Base-by-base conservation (phyloP, 2,329 filamentous ascomycete species). In the Dothistroma septosporum region DNA sequence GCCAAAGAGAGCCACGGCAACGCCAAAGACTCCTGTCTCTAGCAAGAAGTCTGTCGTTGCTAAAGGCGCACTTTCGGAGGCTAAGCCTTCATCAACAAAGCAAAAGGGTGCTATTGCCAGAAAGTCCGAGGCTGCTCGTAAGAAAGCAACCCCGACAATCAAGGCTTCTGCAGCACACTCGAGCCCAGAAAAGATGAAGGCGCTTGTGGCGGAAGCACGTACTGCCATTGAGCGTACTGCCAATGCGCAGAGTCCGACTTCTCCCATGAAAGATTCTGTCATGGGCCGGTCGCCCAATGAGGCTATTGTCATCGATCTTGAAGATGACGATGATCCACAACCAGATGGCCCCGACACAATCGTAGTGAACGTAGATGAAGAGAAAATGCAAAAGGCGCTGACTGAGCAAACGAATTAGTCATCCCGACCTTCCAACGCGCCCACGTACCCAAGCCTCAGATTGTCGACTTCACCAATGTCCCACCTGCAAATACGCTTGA, bases 251-350 rank as follows among this genome's bases (percentile, higher is more conserved):
- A 44, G 57, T 66, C 61, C 63, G 68, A 59, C 68, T 68, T 66
- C 65, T 16, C 44, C 54, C 10, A 65, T 64, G 65, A 70, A 66
- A 61, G 62, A 68, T 53, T 53, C 56, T 55, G 58, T 24, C 32
- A 47, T 56, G 24, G 57, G 32, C 22, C 46, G 50, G 49, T 58
- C 54, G 28, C 46, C 41, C 21, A 50, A 6, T 48, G 53, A 49
- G 28, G 33, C 55, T n/a, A 54, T 44, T 44, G 41, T 21, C 9
- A 19, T 55, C 19, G 33, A 55, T 9, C 11, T 28, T 7, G 28
- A 33, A 12, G n/a, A 22, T 12, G 9, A 31, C 32, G 44, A 21
- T 21, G 55, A 49, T 21, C 31, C 8, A 4, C 55, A 6, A 28
- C 11, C 21, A 19, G 16, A 53, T 14, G 1, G 1, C 24, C 14